Base-by-base conservation (phyloP, 768 basidiomycete species). In the Mycena indigotica region DNA sequence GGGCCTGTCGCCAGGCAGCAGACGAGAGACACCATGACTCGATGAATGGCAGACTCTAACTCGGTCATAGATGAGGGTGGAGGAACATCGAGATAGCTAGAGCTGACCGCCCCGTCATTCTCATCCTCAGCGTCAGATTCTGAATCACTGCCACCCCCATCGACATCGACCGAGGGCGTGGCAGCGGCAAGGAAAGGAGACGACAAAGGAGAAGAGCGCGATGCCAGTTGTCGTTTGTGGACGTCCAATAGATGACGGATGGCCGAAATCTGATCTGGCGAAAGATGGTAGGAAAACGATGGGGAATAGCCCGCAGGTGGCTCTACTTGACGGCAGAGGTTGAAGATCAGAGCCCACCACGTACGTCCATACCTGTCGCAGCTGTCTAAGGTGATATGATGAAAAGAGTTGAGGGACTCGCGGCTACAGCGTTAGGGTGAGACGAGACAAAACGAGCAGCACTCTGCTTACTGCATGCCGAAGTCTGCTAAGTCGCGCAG, bases 271-370 rank as follows among this genome's bases (percentile, higher is more conserved):
- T 38, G 38, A 16, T 41, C 39, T 16, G 38, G 39, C 21, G 26
- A 16, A 19, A 41, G 25, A 4, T 51, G 51, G 52, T 57, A 57
- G 15, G 25, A n/a, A n/a, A n/a, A n/a, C n/a, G n/a, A n/a, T 28
- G 41, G 41, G 35, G 39, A 0, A 6, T 8, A 44, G 56, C 23
- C 35, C 46, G 56, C 32, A 39, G 25, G 24, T 16, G 30, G 4
- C n/a, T 3, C 5, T 2, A 58, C 26, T 50, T 58, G 57, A n/a
- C 46, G 24, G 19, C 53, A 52, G n/a, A 58, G 52, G 15, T 53
- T 53, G 38, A 58, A 58, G 24, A 49, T 19, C 8, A 58, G 46
- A 5, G 52, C 19, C 57, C 57, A 58, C 52, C 53, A 48, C 16
- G 50, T 45, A 25, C 51, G 41, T n/a, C 50, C 51, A 26, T 57